Percentiles rank a stretch among this genome's conserved stretches.
phyloP scores from a whole-genome alignment of 2,329 filamentous ascomycete genomes.

The Cercospora zeae-maydis region DNA sequence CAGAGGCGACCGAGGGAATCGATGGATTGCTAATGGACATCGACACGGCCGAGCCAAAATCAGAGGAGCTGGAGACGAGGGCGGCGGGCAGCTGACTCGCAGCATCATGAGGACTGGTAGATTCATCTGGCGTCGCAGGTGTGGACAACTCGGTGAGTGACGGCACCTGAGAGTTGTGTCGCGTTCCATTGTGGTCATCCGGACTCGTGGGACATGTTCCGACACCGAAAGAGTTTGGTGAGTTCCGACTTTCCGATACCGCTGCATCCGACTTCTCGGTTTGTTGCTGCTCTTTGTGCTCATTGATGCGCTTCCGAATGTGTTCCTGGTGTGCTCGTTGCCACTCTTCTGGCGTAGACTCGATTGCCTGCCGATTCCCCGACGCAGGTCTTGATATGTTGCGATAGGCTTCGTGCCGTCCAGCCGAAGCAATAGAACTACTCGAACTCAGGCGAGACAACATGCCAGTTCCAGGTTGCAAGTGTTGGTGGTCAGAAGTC shows the following conservation, averaged over 20 bases:
- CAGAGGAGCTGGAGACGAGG: conserved; percentile 47
- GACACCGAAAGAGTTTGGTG: conserved; percentile 32
- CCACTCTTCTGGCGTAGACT: conserved; percentile 34
- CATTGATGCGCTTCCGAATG: conserved; percentile 34
- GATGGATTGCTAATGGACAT: conserved; percentile 51
- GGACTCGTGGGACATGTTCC: conserved; percentile 47
- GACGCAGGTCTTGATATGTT: conserved; percentile 14
- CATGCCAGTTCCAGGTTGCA: conserved; percentile 21
- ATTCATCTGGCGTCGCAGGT: conserved; percentile 35
- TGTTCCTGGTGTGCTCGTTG: conserved; percentile 36
- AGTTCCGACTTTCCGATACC: conserved; percentile 1
- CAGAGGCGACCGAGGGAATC: conserved; percentile 50
- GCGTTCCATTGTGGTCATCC: conserved; percentile 34
- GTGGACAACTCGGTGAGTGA: conserved; percentile 26
- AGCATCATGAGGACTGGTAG: conserved; percentile 39
- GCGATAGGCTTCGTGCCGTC: conserved; percentile 16
- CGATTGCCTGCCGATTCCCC: conserved; percentile 24
- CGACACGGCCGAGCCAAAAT: conserved; percentile 48
- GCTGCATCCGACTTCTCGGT: conserved; percentile 28
- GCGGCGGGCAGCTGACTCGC: conserved; percentile 28
- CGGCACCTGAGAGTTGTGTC: conserved; percentile 24
- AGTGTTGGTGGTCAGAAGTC: conserved; percentile 23
- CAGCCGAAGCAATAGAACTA: conserved; percentile 29
- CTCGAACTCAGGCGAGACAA: conserved; percentile 30
- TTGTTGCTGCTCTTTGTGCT: conserved; percentile 34